These are phyloP conservation scores for Adansonia rubrostipa DNA, from an alignment of 441 rosid species.

Conservation along the genomic window DNA sequence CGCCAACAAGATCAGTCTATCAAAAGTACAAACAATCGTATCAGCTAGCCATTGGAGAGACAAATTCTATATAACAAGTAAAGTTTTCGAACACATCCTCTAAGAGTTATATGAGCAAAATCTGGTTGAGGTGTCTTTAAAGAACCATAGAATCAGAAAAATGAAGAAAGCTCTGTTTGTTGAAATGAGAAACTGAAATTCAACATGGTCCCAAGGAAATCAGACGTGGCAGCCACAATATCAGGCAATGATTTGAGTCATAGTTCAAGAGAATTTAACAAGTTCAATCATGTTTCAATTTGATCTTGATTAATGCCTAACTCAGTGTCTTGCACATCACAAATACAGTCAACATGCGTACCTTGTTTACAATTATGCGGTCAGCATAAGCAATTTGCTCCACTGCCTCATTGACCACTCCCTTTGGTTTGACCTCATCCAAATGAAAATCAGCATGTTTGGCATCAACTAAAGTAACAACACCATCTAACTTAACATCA, in stretches of 20 bases:
- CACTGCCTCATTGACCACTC: conserved; percentile 92
- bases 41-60: conserved; percentile 30
- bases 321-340: neutral
- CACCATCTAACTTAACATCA: conserved; percentile 96
- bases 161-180: conserved; percentile 8
- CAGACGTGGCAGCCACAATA: neutral
- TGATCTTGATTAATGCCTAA: neutral
- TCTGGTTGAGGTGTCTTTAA: neutral
- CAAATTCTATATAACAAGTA: neutral
- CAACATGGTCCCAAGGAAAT: neutral
- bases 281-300: neutral
- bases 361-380: conserved; percentile 87
- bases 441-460: conserved; percentile 84
- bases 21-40: conserved; percentile 28
- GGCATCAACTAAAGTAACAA: conserved; percentile 94
- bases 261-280: neutral
- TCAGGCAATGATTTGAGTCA: neutral
- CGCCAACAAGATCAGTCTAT: conserved; percentile 91
- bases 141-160: neutral
- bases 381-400: conserved; percentile 99
- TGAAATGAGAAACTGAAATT: neutral
- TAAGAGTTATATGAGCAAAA: conserved; percentile 6
- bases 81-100: neutral
- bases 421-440: conserved; percentile 86
- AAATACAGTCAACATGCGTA: conserved; percentile 24